Conservation (phyloP, 495 filamentous ascomycete species). For the Astrocystis sublimbata region DNA sequence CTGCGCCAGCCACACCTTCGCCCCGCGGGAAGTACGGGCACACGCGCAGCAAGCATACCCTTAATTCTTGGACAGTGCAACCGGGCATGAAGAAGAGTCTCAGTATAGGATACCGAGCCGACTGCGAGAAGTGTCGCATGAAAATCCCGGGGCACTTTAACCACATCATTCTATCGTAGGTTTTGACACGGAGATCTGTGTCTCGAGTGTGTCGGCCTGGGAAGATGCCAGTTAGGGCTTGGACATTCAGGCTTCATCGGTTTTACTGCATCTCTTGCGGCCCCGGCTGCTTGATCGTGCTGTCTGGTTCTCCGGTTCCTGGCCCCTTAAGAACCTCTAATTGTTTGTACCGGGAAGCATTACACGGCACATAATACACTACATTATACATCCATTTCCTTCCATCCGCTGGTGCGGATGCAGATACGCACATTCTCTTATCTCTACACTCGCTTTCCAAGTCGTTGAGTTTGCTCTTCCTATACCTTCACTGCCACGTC, state of each 20-base stretch:
- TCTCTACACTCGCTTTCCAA: constrained; percentile 7
- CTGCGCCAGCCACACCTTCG: constrained; percentile 37
- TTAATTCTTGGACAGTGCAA: constrained; percentile 51
- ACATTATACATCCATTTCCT: not conserved
- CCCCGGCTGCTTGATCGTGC: not conserved
- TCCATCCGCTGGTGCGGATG: not conserved
- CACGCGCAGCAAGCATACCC: constrained; percentile 47
- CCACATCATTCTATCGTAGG: constrained; percentile 68
- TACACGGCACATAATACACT: constrained; percentile 8
- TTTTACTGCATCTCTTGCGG: not conserved
- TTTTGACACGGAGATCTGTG: constrained; percentile 6
- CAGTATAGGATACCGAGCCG: constrained; percentile 80
- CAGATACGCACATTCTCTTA: constrained; percentile 8
- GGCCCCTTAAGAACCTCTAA: not conserved
- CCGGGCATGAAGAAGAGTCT: constrained; percentile 65
- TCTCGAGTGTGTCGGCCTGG: not conserved
- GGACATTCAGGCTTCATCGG: not conserved
- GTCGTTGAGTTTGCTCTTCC: constrained; percentile 12
- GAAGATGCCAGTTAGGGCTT: not conserved
- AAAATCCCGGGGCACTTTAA: constrained; percentile 86
- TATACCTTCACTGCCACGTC: constrained; percentile 1
- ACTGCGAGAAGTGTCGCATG: constrained; percentile 81
- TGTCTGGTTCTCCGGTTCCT: not conserved
- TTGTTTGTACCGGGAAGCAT: no score
- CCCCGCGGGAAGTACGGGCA: constrained; percentile 40